phyloP scores from a whole-genome alignment of 306 rosid species.

The Vicia villosa region DNA sequence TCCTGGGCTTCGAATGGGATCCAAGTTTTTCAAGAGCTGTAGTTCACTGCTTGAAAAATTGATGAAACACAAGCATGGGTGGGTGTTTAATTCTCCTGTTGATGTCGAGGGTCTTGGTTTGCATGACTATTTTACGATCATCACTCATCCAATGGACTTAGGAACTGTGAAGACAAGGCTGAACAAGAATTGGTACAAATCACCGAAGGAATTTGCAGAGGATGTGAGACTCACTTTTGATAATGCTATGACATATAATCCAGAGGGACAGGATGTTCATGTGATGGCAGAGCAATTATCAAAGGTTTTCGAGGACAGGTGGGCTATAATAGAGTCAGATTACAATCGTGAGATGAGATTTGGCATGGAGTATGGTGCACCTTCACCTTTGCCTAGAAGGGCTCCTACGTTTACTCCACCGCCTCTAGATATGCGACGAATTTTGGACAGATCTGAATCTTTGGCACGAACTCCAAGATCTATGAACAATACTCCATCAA shows the following conservation, averaged over 20 bases:
- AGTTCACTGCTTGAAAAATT: constrained; percentile 86
- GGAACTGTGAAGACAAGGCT: constrained; percentile 83
- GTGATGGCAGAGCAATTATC: constrained; percentile 88
- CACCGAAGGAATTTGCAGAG: constrained; percentile 95
- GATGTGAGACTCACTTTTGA: constrained; percentile 90
- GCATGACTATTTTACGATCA: constrained; percentile 82
- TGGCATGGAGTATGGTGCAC: constrained; percentile 64
- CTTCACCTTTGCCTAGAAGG: constrained; percentile 72
- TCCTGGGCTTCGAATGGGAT: constrained; percentile 62
- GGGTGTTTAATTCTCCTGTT: constrained; percentile 95
- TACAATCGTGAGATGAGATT: constrained; percentile 78
- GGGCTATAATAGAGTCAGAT: constrained; percentile 89
- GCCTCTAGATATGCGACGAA: constrained; percentile 77
- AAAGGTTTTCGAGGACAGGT: constrained; percentile 78
- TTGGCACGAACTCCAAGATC: constrained; percentile 50
- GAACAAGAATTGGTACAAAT: constrained; percentile 90
- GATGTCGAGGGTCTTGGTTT: constrained; percentile 80
- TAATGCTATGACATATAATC: constrained; percentile 94
- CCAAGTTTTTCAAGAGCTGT: constrained; percentile 87
- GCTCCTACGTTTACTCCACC: constrained; percentile 60
- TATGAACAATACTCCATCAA: constrained; percentile 64
- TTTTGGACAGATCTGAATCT: constrained; percentile 79
- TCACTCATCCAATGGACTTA: constrained; percentile 87
- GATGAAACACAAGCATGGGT: constrained; percentile 90
- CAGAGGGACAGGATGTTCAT: constrained; percentile 92